A percentile compares a stretch with the other conserved stretches of the same genome.
These are phyloP conservation scores for Raddia guianensis DNA, from an alignment of 176 grass and related monocot genomes.

Conservation along the genomic window DNA sequence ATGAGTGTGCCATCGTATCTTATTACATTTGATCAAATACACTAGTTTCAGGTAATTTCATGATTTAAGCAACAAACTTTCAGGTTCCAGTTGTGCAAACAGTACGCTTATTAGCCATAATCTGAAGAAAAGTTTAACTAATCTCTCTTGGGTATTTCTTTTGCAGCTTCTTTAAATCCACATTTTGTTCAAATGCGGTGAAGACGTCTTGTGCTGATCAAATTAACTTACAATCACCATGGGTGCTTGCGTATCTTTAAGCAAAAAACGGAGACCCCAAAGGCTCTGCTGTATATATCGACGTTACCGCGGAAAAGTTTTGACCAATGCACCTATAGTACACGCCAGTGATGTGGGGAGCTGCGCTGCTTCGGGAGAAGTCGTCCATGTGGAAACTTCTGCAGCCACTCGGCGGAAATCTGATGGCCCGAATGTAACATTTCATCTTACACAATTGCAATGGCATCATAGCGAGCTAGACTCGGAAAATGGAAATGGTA, in stretches of 20 bases:
- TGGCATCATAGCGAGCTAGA: constrained; percentile 92
- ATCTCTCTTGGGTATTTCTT: constrained; percentile 32
- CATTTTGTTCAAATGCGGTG: constrained; percentile 26
- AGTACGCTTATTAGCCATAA: neutral
- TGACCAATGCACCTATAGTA: constrained; percentile 52
- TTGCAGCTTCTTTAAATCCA: constrained; percentile 39
- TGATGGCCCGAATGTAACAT: constrained; percentile 69
- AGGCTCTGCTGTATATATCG: constrained; percentile 56
- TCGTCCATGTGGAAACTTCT: constrained; percentile 57
- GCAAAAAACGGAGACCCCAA: constrained; percentile 44
- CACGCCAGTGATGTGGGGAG: constrained; percentile 47
- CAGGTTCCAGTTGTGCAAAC: neutral
- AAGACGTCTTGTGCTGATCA: constrained; percentile 31
- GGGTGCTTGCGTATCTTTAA: constrained; percentile 71
- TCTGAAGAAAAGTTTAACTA: neutral
- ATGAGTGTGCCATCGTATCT: neutral
- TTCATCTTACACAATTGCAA: constrained; percentile 87
- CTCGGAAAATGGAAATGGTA: constrained; percentile 76
- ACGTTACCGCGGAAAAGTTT: constrained; percentile 64
- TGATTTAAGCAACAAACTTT: neutral
- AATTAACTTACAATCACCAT: constrained; percentile 39
- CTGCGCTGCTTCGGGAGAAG: constrained; percentile 44
- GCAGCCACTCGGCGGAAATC: constrained; percentile 44
- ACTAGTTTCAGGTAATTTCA: neutral
- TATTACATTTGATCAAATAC: constrained; percentile 4